Conservation (phyloP, 169 alveolate genomes). For the Plasmodium berghei region DNA sequence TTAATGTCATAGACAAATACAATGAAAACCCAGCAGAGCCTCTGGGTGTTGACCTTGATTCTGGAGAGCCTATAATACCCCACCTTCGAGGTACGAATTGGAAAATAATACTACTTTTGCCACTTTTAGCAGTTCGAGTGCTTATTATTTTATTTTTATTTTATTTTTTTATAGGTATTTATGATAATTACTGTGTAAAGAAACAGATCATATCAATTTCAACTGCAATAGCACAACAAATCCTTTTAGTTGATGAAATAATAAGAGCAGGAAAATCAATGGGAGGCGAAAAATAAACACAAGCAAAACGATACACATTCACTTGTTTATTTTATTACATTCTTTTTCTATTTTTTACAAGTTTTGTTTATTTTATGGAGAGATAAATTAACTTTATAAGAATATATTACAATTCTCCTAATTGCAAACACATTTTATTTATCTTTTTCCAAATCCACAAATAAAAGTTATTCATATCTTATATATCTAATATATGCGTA, state of each 20-base stretch:
- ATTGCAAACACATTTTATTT: no score
- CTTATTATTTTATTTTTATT: not conserved
- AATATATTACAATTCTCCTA: no score
- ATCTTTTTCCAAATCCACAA: no score
- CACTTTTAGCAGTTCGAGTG: not conserved
- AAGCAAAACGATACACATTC: not conserved
- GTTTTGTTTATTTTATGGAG: no score
- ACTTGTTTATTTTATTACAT: not conserved
- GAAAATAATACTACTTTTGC: not conserved
- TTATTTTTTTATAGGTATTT: conserved; percentile 84
- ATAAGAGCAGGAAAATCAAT: conserved; percentile 98
- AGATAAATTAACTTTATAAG: no score
- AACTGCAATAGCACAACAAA: conserved; percentile 98
- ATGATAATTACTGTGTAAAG: conserved; percentile 97
- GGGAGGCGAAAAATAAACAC: conserved; percentile 76
- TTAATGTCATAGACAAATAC: conserved; percentile 91
- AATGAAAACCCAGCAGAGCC: conserved; percentile 89
- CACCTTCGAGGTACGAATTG: conserved; percentile 89
- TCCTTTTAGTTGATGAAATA: conserved; percentile 97
- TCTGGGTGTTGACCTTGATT: conserved; percentile 95
- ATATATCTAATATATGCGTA: no score
- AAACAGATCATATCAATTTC: conserved; percentile 95
- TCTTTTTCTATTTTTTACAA: not conserved
- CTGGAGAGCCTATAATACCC: conserved; percentile 95
- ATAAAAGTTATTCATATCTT: no score